Evolutionary conservation across 805 yeast species (phyloP).

Genomic region (Yamadazyma akitaensis): DNA sequence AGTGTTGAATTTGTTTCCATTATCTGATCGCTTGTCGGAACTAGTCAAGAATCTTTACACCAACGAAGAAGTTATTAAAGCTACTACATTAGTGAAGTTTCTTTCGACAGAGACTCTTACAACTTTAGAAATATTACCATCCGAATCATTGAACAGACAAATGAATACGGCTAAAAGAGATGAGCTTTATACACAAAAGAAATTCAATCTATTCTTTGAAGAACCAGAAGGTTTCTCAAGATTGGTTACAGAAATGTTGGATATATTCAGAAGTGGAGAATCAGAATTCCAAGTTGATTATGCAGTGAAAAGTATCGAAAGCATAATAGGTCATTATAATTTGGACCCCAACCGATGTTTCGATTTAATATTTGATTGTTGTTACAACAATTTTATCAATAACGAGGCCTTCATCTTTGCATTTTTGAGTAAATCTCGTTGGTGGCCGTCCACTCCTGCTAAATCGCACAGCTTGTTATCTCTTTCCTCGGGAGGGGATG

Average conservation of each 20-base stretch:
- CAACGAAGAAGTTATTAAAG: conserved; percentile 24
- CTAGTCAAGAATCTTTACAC: conserved; percentile 22
- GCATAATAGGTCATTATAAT: conserved; percentile 68
- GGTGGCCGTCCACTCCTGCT: conserved; percentile 58
- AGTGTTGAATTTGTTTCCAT: conserved; percentile 37
- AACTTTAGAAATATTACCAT: conserved; percentile 28
- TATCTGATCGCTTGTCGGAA: conserved; percentile 17
- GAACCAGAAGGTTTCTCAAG: conserved; percentile 77
- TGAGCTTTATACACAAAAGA: conserved; percentile 47
- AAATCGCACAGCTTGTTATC: conserved; percentile 29
- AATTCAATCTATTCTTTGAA: conserved; percentile 68
- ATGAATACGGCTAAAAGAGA: conserved; percentile 38
- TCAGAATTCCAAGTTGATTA: conserved; percentile 40
- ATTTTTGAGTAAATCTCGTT: conserved; percentile 52
- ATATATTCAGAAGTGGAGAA: conserved; percentile 37
- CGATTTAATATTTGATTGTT: conserved; percentile 57
- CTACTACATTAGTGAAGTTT: conserved; percentile 29
- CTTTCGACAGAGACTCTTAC: conserved; percentile 28
- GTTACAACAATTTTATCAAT: conserved; percentile 41
- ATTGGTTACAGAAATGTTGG: conserved; percentile 47
- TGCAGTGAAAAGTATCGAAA: conserved; percentile 47
- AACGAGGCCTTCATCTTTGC: conserved; percentile 46
- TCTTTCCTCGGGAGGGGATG: conserved; percentile 51
- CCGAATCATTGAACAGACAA: conserved; percentile 32
- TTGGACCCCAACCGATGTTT: conserved; percentile 71